Evolutionary conservation across 345 rosid species (phyloP).

Genomic region (Corymbia maculata): DNA sequence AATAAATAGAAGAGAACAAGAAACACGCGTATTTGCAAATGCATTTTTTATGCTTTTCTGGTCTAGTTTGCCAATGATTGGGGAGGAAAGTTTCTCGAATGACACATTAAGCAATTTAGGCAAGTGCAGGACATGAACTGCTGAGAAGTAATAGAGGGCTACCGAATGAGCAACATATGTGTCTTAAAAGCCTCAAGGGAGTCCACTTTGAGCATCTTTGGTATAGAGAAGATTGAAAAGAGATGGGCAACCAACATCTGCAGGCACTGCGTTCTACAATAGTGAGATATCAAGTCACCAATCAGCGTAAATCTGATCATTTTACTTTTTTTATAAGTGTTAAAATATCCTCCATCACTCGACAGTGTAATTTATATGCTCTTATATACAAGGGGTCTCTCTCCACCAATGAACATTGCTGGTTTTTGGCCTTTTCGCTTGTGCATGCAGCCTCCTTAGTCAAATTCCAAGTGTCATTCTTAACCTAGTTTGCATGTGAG

Average conservation of each 20-base stretch:
- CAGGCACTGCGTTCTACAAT: not conserved
- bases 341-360: not conserved
- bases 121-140: not conserved
- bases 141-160: no score
- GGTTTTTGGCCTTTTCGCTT: not conserved
- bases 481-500: not conserved
- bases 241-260: not conserved
- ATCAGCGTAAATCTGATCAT: not conserved
- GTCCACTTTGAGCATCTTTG: not conserved
- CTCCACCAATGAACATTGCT: accelerated
- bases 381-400: not conserved
- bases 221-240: not conserved
- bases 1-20: no score
- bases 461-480: not conserved
- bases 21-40: no score
- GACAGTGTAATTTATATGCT: not conserved
- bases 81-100: not conserved
- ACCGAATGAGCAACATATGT: not conserved
- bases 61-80: not conserved
- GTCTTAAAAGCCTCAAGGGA: not conserved
- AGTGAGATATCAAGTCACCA: not conserved
- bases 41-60: not conserved
- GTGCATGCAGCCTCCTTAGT: not conserved
- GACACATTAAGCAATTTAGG: not conserved
- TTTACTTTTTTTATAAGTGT: not conserved